These are phyloP conservation scores for Tylopilus sp. DNA, from an alignment of 768 basidiomycete species.

Conservation along the genomic window DNA sequence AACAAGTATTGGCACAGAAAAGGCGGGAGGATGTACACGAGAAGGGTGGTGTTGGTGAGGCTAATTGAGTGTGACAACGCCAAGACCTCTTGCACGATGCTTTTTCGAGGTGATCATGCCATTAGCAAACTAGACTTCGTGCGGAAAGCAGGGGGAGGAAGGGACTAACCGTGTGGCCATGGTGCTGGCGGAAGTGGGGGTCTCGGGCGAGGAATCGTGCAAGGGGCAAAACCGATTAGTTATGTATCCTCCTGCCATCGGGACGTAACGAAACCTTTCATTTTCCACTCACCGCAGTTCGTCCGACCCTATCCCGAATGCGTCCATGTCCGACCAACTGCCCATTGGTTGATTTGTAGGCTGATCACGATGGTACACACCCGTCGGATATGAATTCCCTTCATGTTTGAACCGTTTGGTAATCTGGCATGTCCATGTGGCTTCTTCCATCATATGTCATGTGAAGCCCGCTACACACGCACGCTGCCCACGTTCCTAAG, in stretches of 20 bases:
- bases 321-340: background rate
- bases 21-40: constrained; percentile 39
- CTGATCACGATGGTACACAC: background rate
- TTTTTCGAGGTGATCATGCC: background rate
- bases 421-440: background rate
- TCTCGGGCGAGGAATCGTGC: background rate
- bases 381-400: background rate
- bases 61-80: constrained; percentile 1
- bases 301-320: background rate
- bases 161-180: background rate
- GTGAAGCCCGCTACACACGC: too few relatives aligned
- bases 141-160: background rate
- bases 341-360: background rate
- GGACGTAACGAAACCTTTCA: background rate
- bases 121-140: background rate
- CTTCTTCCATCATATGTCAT: background rate
- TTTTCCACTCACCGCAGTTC: background rate
- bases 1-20: constrained; percentile 47
- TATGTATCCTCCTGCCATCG: background rate
- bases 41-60: constrained; percentile 24
- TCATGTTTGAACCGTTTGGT: background rate
- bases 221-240: background rate
- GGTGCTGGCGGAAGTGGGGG: background rate
- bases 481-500: too few relatives aligned
- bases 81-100: constrained; percentile 1